Conservation (phyloP, 768 basidiomycete genomes). For the Tricholoma hemisulphureum region DNA sequence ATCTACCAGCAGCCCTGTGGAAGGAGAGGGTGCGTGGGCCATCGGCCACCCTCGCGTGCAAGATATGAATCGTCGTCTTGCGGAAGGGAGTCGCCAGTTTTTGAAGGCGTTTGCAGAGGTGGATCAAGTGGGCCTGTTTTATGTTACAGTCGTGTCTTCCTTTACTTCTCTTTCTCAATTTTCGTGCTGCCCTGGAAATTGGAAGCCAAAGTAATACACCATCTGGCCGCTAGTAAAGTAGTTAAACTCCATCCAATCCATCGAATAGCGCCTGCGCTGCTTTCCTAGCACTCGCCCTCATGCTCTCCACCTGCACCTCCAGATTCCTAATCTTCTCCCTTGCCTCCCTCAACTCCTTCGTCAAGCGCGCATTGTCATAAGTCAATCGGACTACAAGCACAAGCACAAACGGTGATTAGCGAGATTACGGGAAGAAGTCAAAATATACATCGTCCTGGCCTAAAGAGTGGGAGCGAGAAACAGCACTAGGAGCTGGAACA, state of each 20-base stretch:
- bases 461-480: not conserved
- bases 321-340: slow-evolving; percentile 79
- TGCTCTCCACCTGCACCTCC: slow-evolving; percentile 76
- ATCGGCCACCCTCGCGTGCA: too few relatives aligned
- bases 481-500: slow-evolving; percentile 11
- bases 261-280: slow-evolving; percentile 63
- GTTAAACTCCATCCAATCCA: not conserved
- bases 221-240: too few relatives aligned
- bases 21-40: too few relatives aligned
- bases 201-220: too few relatives aligned
- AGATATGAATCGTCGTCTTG: too few relatives aligned
- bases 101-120: too few relatives aligned
- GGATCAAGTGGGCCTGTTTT: too few relatives aligned
- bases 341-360: slow-evolving; percentile 70
- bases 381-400: slow-evolving; percentile 26
- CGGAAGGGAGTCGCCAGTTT: too few relatives aligned
- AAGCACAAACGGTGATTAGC: slow-evolving; percentile 11
- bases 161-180: too few relatives aligned
- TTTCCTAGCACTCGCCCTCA: slow-evolving; percentile 72
- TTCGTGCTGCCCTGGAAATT: too few relatives aligned
- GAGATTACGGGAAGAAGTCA: not conserved
- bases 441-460: not conserved
- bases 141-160: too few relatives aligned
- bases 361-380: slow-evolving; percentile 63
- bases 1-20: too few relatives aligned